These are phyloP conservation scores for Penicillium alfredii DNA, from an alignment of 495 filamentous ascomycete species.

Conservation along the genomic window DNA sequence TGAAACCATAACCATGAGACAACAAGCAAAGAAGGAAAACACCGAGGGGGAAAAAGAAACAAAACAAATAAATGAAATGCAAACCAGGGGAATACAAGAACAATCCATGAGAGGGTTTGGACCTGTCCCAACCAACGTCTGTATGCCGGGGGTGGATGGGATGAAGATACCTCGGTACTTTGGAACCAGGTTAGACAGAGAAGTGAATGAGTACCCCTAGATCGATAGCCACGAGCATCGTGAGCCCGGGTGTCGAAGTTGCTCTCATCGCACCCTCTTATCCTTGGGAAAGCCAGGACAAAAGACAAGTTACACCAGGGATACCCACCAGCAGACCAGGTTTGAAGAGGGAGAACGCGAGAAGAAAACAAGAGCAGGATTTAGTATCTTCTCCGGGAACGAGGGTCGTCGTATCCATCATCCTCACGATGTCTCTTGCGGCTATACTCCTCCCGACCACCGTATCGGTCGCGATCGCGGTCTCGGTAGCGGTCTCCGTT, in stretches of 20 bases:
- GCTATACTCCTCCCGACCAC: slow-evolving; percentile 54
- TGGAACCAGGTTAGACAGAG: too few species aligned
- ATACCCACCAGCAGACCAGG: slow-evolving; percentile 49
- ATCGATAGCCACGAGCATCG: too few species aligned
- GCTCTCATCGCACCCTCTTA: slow-evolving; percentile 42
- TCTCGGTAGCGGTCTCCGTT: slow-evolving; percentile 43
- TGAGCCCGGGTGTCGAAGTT: too few species aligned
- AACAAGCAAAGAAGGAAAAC: slow-evolving; percentile 17
- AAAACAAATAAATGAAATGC: slow-evolving; percentile 19
- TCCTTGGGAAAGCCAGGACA: slow-evolving; percentile 53
- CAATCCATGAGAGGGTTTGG: slow-evolving; percentile 7
- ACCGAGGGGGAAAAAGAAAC: slow-evolving; percentile 11
- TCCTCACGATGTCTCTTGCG: slow-evolving; percentile 54
- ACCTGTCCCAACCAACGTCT: slow-evolving; percentile 2
- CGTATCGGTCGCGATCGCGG: slow-evolving; percentile 54
- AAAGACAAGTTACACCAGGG: slow-evolving; percentile 19
- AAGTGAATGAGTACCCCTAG: too few species aligned
- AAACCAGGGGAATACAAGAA: slow-evolving; percentile 18
- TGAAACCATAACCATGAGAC: slow-evolving; percentile 10
- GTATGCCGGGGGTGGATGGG: slow-evolving; percentile 7
- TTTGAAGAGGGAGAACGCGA: slow-evolving; percentile 17
- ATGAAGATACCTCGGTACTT: too few species aligned
- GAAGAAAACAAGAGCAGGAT: slow-evolving; percentile 17
- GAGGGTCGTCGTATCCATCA: slow-evolving; percentile 68
- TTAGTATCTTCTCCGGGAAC: slow-evolving; percentile 74